Evolutionary conservation across 2,329 filamentous ascomycete genomes (phyloP), one percentile per base, ranked within the genome.

Genomic region (Pseudogymnoascus destructans): DNA sequence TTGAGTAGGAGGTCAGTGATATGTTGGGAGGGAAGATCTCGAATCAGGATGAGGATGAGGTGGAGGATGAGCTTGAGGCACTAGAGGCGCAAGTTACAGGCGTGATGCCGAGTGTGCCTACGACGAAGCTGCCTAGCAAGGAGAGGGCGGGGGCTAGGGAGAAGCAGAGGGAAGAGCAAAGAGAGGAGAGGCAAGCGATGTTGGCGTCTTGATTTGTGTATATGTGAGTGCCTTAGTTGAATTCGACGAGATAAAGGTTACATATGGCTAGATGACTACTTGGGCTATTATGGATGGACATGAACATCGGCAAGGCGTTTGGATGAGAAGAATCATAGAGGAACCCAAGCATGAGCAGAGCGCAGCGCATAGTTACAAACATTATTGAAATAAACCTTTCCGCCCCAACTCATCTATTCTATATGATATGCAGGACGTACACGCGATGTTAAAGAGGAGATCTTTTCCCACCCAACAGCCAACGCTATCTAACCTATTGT

Each of bases 21-120:
- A 87, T 96, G 80, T 81, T 98, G 2, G 87, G 85, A 32, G 87
- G 87, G 10, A 83, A 85, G 65, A 91, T 98, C 75, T 89, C 90
- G 11, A 93, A 90, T 68, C 87, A 95, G 67, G 93, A 98, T 72
- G 93, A 98, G 71, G 92, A 97, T 68, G 93, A 96, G 68, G 93
- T 98, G 32, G 93, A 98, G 70, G 91, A 96, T 68, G 93, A 98
- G 73, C 76, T 98, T 57, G 89, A 87, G 58, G 85, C 84, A 1
- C 77, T 98, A 63, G 87, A 91, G 70, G 77, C 76, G 38, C 83
- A 91, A 67, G 70, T 82, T 57, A 71, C 70, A 38, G 72, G 71
- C 32, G 61, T 66, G 40, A 58, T 69, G 33, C 68, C 69, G 27
- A 62, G 64, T 54, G 68, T 66, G 32, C 68, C 68, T n/a, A 61